A percentile compares a stretch with the other conserved stretches of the same genome.
Conservation (phyloP, 768 basidiomycete species). For the Pulveroboletus sp. region DNA sequence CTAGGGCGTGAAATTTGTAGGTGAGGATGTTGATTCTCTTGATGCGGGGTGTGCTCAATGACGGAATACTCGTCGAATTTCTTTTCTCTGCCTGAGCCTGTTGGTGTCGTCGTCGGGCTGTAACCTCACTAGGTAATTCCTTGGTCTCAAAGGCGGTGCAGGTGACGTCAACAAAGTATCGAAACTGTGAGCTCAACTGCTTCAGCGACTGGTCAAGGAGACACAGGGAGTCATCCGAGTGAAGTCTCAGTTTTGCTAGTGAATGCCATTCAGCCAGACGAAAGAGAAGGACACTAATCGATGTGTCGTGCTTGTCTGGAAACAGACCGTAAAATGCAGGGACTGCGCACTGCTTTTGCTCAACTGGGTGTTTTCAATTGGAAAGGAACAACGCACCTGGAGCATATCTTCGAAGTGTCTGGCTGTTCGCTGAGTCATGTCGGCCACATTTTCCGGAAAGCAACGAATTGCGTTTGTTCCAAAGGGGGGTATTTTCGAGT, state of each 20-base stretch:
- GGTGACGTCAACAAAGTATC: not conserved
- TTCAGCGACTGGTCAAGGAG: not conserved
- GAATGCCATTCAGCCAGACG: not conserved
- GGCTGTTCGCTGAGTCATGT: constrained; percentile 32
- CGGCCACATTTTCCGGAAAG: constrained; percentile 35
- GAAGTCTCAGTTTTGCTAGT: not conserved
- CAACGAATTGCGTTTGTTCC: constrained; percentile 31
- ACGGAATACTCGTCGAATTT: not conserved
- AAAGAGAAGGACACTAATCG: constrained; percentile 4
- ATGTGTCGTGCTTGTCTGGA: constrained; percentile 19
- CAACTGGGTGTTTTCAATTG: too few species aligned
- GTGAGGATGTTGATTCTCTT: not conserved
- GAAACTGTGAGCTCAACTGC: not conserved
- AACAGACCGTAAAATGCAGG: constrained; percentile 39
- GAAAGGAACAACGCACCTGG: not conserved
- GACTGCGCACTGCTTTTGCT: constrained; percentile 31
- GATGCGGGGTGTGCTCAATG: not conserved
- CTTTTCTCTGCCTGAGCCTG: not conserved
- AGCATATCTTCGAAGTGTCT: not conserved
- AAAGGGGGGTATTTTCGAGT: constrained; percentile 11
- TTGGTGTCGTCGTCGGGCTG: not conserved
- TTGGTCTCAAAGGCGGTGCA: not conserved
- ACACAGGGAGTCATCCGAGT: constrained; percentile 8
- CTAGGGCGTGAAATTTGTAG: not conserved
- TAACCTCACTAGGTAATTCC: not conserved